phyloP scores from a whole-genome alignment of 2,329 filamentous ascomycete species.

The Claviceps africana region DNA sequence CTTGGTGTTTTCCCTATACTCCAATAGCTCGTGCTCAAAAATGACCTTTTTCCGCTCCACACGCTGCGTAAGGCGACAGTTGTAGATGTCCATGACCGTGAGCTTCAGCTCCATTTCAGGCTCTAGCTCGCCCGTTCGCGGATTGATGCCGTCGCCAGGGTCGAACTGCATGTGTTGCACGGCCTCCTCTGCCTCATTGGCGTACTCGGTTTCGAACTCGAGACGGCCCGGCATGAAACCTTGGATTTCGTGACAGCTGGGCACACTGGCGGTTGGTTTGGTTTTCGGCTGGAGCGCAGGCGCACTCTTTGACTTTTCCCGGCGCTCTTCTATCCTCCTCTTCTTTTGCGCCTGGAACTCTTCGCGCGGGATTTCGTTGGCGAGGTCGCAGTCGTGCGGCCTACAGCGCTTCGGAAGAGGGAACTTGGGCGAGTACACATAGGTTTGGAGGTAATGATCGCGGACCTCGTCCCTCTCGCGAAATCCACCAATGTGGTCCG shows the following conservation, averaged over 20 bases:
- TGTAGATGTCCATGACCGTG: conserved; percentile 97
- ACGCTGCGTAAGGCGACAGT: conserved; percentile 74
- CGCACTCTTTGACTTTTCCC: conserved; percentile 73
- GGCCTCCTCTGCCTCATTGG: conserved; percentile 94
- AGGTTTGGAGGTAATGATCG: conserved; percentile 83
- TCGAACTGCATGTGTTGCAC: conserved; percentile 98
- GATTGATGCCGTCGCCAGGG: conserved; percentile 83
- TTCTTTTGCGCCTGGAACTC: conserved; percentile 92
- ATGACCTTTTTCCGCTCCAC: conserved; percentile 93
- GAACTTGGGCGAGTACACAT: conserved; percentile 70
- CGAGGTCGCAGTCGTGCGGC: conserved; percentile 64
- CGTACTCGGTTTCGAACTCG: conserved; percentile 95
- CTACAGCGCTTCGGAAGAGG: conserved; percentile 78
- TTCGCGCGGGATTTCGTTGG: conserved; percentile 71
- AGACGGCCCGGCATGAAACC: conserved; percentile 96
- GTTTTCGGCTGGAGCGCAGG: conserved; percentile 78
- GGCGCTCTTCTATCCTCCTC: conserved; percentile 78
- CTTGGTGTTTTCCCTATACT: conserved; percentile 83
- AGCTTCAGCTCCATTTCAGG: conserved; percentile 96
- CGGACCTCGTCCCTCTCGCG: conserved; percentile 89
- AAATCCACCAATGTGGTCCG: conserved; percentile 94
- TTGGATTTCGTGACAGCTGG: conserved; percentile 93
- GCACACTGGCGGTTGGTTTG: conserved; percentile 89
- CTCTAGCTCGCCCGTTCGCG: conserved; percentile 69
- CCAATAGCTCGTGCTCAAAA: conserved; percentile 85